A percentile compares a stretch with the other conserved stretches of the same genome.
Conservation (phyloP, 441 rosid species). For the Metrosideros polymorpha region DNA sequence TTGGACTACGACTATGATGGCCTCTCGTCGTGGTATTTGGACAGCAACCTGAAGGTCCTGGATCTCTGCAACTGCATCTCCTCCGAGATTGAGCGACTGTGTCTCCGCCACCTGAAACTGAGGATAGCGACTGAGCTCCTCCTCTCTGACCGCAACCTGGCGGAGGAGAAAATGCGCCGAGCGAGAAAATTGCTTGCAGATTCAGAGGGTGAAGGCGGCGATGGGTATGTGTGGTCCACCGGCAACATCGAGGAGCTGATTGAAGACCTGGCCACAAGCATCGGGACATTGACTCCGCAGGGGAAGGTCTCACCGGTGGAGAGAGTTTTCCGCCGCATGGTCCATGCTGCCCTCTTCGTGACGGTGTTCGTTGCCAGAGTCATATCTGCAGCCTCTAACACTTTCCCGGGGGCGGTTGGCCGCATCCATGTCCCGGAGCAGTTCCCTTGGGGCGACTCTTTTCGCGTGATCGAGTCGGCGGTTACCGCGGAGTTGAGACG, state of each 20-base stretch:
- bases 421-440: not conserved
- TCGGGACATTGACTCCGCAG: not conserved
- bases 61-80: conserved; percentile 1
- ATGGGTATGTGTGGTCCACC: not conserved
- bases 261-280: not conserved
- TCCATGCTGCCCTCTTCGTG: not conserved
- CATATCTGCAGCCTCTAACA: not conserved
- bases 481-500: not conserved
- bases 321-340: not conserved
- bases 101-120: not conserved
- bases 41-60: not conserved
- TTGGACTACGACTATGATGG: not conserved
- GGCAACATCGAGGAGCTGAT: not conserved
- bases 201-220: not conserved
- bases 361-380: not conserved
- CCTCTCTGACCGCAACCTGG: not conserved
- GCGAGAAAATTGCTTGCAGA: not conserved
- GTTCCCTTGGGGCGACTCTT: conserved; percentile 1
- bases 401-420: not conserved
- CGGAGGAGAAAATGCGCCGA: not conserved
- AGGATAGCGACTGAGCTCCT: not conserved
- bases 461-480: not conserved
- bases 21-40: conserved; percentile 2
- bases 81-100: not conserved
- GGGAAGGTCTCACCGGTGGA: not conserved